Conservation (phyloP, 495 filamentous ascomycete genomes). For the Amphirosellinia nigrospora region DNA sequence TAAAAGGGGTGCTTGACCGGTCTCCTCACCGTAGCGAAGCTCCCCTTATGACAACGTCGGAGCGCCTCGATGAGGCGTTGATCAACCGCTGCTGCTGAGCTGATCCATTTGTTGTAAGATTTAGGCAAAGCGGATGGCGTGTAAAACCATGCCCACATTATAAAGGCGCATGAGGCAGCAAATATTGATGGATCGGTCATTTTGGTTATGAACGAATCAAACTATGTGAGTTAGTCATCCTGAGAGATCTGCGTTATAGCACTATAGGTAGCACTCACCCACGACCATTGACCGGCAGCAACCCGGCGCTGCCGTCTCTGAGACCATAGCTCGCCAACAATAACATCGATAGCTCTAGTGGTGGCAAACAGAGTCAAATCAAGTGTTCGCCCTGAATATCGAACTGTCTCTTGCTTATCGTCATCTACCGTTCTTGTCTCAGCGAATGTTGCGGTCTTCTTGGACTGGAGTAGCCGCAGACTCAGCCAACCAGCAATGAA, state of each 20-base stretch:
- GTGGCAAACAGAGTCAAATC: constrained; percentile 86
- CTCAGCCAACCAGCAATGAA: constrained; percentile 60
- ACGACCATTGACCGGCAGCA: constrained; percentile 54
- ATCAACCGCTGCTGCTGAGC: constrained; percentile 79
- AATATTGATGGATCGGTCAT: constrained; percentile 76
- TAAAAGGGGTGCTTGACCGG: constrained; percentile 73
- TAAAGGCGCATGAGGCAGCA: constrained; percentile 72
- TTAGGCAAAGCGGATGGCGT: constrained; percentile 68
- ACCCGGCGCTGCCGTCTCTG: constrained; percentile 46
- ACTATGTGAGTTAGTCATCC: constrained; percentile 32
- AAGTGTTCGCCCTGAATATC: constrained; percentile 76
- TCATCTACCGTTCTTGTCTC: constrained; percentile 37
- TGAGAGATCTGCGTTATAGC: background rate
- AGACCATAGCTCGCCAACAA: constrained; percentile 71
- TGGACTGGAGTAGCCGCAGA: constrained; percentile 54
- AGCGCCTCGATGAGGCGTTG: constrained; percentile 75
- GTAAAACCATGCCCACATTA: constrained; percentile 96
- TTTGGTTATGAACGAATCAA: constrained; percentile 57
- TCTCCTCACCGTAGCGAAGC: constrained; percentile 79
- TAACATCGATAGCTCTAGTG: constrained; percentile 74
- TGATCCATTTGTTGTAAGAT: constrained; percentile 88
- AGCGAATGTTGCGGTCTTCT: constrained; percentile 49
- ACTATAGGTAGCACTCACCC: constrained; percentile 34
- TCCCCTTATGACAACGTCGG: constrained; percentile 66
- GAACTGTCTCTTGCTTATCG: constrained; percentile 40